Evolutionary conservation across 257 asterid species (phyloP), one percentile per base, ranked within the genome.

Genomic region (Solanum tarapatanum): DNA sequence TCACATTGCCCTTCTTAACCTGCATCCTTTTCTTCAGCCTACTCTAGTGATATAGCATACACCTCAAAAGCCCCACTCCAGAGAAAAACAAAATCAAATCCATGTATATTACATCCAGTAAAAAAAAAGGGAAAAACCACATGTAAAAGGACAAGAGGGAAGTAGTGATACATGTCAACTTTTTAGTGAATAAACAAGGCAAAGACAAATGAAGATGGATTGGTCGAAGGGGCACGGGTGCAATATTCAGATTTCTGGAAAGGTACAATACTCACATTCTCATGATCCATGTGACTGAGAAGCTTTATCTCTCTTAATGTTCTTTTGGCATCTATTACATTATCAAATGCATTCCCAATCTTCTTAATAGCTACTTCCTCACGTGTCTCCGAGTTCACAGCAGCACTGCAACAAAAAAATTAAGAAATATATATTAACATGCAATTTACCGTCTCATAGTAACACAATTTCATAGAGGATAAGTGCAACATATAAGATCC

Each of bases 261-360:
- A 86, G 73, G 45, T 75, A 35, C 62, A 55, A 45, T 45, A 79
- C 88, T 88, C 64, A 88, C 90, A 86, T 88, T 88, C 55, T 88
- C 90, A 68, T 88, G 90, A 85, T 88, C 88, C 90, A 88, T 88
- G 88, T 88, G 90, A 41, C 87, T 36, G 23, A 88, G 87, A 74
- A 88, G 90, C 87, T 88, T 88, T 64, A 88, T 88, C 87, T 88
- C 90, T 64, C 90, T 45, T 19, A 88, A 41, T 70, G 90, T 88
- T 19, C 90, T 75, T 82, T 88, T 88, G n/a, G 90, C 90, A 80
- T 88, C 90, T 86, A 88, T 88, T 72, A 85, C 43, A 82, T 88
- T 86, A 60, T 88, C 90, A 86, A 88, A 88, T 33, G 90, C 90
- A 88, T 88, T 88, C 19, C 90, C 90, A 3, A 88, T 88, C 88